Base-by-base conservation (phyloP, 805 yeast species). In the Debaryomyces hansenii region DNA sequence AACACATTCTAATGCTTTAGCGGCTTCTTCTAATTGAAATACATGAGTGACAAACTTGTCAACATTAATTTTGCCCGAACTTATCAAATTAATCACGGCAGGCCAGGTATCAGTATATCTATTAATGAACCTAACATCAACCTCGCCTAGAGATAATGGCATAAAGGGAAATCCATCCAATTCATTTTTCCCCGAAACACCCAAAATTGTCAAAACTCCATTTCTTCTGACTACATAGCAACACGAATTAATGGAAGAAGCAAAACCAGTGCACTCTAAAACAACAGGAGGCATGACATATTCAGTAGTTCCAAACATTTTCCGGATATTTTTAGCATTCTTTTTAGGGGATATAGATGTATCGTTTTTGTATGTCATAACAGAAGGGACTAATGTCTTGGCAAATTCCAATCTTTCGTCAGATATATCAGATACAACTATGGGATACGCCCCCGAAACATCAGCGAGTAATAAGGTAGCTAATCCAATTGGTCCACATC, bases 291-390 rank as follows among this genome's bases (percentile, higher is more conserved):
- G 53, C 49, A 48, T 45, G 10, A 41, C 47, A 29, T 44, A 47
- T 53, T 71, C 76, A 14, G 55, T 52, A 5, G 53, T 49, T 16
- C 76, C 77, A 45, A 62, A 72, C 16, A 69, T 39, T 21, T 56
- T 53, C 47, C 73, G 64, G 33, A 71, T 64, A 36, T 62, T 64
- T 16, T 50, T 36, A 10, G 78, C 80, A 48, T 72, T 77, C 37
- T 75, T 77, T 34, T 58, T 56, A 43, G 58, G 44, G 3, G 62
- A 43, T 37, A 57, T 45, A 41, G 56, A 61, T 2, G 63, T 59
- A 50, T 69, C 68, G 27, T 76, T 71, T 49, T 66, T 63, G 41
- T 77, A 75, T 1, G 82, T 70, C 37, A 67, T 60, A 41, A 78
- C 70, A 27, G 68, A 67, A 11, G 83, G 83, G 20, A 49, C 53